Percentiles rank a stretch among this genome's conserved stretches.
Conservation (phyloP, 257 asterid species). For the Rhazya stricta region DNA sequence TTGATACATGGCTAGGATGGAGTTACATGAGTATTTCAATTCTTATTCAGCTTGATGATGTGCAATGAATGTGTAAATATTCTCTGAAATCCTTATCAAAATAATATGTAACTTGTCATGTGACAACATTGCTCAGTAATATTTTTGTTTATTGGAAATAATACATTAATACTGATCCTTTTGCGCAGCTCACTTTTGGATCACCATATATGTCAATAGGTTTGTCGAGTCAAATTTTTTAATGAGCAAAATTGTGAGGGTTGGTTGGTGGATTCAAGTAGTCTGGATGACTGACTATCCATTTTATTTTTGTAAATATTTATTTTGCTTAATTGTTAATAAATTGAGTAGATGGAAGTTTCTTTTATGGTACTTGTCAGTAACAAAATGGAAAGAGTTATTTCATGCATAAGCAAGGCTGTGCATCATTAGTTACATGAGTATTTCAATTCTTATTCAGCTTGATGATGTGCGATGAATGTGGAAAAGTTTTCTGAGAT, state of each 20-base stretch:
- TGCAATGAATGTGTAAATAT: not conserved
- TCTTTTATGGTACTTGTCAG: not conserved
- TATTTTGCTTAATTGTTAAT: too few species aligned
- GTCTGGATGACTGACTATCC: not conserved
- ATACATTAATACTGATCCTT: not conserved
- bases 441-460: not conserved
- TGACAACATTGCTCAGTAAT: not conserved
- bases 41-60: not conserved
- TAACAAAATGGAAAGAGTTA: too few species aligned
- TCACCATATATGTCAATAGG: not conserved
- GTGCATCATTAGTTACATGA: too few species aligned
- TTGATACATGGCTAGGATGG: conserved; percentile 1
- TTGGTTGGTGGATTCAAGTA: not conserved
- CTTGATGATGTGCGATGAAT: not conserved
- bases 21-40: not conserved
- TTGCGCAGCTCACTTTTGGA: not conserved
- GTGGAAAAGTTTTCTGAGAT: not conserved
- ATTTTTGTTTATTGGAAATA: not conserved
- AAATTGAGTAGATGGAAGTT: not conserved
- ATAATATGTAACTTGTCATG: not conserved
- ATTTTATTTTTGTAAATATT: not conserved
- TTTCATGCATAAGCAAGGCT: too few species aligned
- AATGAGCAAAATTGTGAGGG: not conserved
- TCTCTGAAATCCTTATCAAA: not conserved
- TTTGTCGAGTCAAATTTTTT: not conserved